Base-by-base conservation (phyloP, 805 yeast species). In the Candida sanyiensis region DNA sequence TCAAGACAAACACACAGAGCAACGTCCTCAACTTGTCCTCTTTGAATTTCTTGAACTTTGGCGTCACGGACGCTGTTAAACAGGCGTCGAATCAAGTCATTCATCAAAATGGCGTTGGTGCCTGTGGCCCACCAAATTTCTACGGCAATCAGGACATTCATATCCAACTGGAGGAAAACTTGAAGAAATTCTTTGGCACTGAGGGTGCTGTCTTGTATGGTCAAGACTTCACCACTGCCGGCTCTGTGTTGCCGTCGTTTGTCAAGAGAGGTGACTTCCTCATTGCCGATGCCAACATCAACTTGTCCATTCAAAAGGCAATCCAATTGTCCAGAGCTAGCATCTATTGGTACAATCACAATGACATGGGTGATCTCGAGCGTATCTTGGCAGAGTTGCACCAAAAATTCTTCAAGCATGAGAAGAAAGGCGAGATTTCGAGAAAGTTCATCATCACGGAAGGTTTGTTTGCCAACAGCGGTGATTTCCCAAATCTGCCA, bases 81-180 rank as follows among this genome's bases (percentile, higher is more conserved):
- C 59, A 67, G 16, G 72, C 67, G 10, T 87, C 88, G 5, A 70
- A 74, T 37, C 58, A 66, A 22, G 69, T 77, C 17, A 77, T 93
- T 44, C 67, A 68, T 33, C 68, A 69, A 42, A 77, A 83, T 43
- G 98, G 98, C 57, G 97, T 93, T 37, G 98, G 98, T 47, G 90
- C 97, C 1, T 93, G 98, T 68, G 96, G 97, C 28, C 97, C 98
- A 5, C 95, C 97, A 30, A 95, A 95, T 40, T 93, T 93, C 54
- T 93, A 89, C 60, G 98, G 98, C 45, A 83, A 88, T 44, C 96
- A 88, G 62, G 96, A 88, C 57, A 87, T 80, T 31, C 98, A 93
- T 57, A 80, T 78, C 39, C 72, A 81, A 51, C 69, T 85, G 40
- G 95, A 88, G 58, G 77, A 77, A 51, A 83, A 78, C 45, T 62